Conservation (phyloP, 371 early-diverging fungal species). For the Smittium culicis region DNA sequence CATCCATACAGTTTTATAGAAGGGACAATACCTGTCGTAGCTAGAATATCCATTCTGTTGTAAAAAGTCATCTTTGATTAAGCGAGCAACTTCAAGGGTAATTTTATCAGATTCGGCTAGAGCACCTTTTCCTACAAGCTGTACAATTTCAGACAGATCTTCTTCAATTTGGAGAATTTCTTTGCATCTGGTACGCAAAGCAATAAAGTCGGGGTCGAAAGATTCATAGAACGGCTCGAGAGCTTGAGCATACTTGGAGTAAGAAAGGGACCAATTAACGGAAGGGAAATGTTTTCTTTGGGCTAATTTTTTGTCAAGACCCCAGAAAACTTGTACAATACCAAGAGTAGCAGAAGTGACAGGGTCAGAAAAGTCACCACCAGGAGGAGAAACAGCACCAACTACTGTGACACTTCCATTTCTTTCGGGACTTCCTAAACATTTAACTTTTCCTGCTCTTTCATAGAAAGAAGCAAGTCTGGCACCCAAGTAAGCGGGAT, state of each 20-base stretch:
- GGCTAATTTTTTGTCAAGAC: conserved; percentile 99
- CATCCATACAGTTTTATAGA: conserved; percentile 98
- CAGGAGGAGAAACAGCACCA: conserved; percentile 99
- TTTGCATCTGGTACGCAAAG: conserved; percentile 83
- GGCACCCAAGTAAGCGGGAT: conserved; percentile 99
- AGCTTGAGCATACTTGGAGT: conserved; percentile 97
- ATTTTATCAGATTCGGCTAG: conserved; percentile 98
- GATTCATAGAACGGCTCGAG: conserved; percentile 93
- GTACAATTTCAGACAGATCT: conserved; percentile 98
- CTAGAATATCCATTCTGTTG: conserved; percentile 99
- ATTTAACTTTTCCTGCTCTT: conserved; percentile 95
- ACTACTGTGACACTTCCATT: conserved; percentile 98
- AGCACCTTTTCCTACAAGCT: conserved; percentile 98
- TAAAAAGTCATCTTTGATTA: conserved; percentile 99
- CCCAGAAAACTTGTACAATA: conserved; percentile 99
- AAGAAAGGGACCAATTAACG: conserved; percentile 98
- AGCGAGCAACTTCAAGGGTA: conserved; percentile 92
- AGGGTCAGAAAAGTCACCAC: conserved; percentile 99
- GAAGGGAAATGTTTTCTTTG: conserved; percentile 99
- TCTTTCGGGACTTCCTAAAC: conserved; percentile 90
- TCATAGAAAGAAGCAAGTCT: conserved; percentile 99
- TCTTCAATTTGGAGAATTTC: conserved; percentile 99
- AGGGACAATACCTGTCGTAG: conserved; percentile 99
- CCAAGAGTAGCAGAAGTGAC: conserved; percentile 98
- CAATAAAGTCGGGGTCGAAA: conserved; percentile 85